Base-by-base conservation (phyloP, 2,329 filamentous ascomycete genomes). In the Epichloe sp. region DNA sequence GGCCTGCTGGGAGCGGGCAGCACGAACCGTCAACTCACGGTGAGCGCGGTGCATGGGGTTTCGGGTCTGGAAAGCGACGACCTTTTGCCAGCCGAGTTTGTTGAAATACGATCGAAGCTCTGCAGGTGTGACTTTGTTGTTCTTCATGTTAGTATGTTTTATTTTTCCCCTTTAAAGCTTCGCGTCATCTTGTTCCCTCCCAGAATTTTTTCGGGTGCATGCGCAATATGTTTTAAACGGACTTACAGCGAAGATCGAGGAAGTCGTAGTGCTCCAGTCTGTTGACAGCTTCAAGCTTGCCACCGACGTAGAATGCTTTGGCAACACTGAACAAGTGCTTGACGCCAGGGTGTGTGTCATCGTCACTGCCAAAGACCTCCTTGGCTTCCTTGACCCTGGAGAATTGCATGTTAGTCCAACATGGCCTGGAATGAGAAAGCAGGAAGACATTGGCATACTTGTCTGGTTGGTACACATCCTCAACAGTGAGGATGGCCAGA, bases 21-120 rank as follows among this genome's bases (percentile, higher is more conserved):
- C 93, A 64, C 93, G 89, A 65, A 98, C 93, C 53, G 93, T 98
- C 70, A 98, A 76, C 76, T 98, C 93, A 72, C 93, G 83, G 74
- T 98, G 93, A 68, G 93, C 93, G 64, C 93, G 86, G 77, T 98
- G 93, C 93, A 98, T 98, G 61, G 93, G 93, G 75, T 98, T 98
- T 69, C 90, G 78, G 58, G 93, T 98, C 79, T 98, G 93, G 85
- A 98, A 98, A 65, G 93, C 93, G 57, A 98, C 93, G 61, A 98
- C 91, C 70, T 85, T 85, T 70, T 86, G 84, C 93, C 93, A 98
- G 73, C 93, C 93, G 62, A 98, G 88, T 81, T 98, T 98, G 79
- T 97, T 93, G 67, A 98, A 98, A 78, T 97, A 91, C 58, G 88
- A 77, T 63, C 93, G 88, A 63, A 98, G 79, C 75, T 98, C 93